phyloP scores from a whole-genome alignment of 768 basidiomycete species.

The Lenzites betulinus region DNA sequence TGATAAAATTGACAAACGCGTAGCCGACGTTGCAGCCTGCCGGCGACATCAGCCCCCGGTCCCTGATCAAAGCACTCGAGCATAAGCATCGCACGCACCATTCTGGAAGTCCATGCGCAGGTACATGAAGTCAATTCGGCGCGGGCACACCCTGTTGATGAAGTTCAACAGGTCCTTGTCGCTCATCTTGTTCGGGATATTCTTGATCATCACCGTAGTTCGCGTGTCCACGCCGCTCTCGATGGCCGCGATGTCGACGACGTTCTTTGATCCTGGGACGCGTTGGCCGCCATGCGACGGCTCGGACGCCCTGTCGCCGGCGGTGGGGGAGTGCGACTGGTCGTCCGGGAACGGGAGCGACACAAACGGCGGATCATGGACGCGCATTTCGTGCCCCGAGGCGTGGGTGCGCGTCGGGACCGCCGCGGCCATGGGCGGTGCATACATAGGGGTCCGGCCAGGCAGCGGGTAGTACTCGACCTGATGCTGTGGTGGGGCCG shows the following conservation, averaged over 20 bases:
- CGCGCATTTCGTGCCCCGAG: constrained; percentile 1
- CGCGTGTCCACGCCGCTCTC: constrained; percentile 78
- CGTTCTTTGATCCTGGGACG: constrained; percentile 41
- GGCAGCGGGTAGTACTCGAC: constrained; percentile 21
- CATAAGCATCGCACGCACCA: constrained; percentile 47
- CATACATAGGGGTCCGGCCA: background rate
- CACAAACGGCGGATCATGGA: constrained; percentile 5
- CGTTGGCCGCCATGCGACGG: background rate
- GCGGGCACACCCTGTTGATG: constrained; percentile 71
- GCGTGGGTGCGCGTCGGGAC: too few species aligned
- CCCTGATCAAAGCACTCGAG: background rate
- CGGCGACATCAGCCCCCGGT: background rate
- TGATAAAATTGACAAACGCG: constrained; percentile 90
- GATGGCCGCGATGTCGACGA: constrained; percentile 69
- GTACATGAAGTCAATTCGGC: constrained; percentile 85
- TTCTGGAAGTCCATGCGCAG: constrained; percentile 85
- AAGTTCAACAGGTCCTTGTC: constrained; percentile 70
- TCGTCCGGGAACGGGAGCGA: constrained; percentile 9
- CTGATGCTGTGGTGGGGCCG: constrained; percentile 10
- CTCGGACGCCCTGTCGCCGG: background rate
- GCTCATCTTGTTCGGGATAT: constrained; percentile 91
- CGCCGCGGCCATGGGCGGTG: background rate
- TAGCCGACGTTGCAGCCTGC: constrained; percentile 78
- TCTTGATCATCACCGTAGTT: constrained; percentile 89
- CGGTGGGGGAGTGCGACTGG: background rate